Evolutionary conservation across 2,329 filamentous ascomycete genomes (phyloP), one percentile per base, ranked within the genome.

Genomic region (Thermoascus crustaceus): DNA sequence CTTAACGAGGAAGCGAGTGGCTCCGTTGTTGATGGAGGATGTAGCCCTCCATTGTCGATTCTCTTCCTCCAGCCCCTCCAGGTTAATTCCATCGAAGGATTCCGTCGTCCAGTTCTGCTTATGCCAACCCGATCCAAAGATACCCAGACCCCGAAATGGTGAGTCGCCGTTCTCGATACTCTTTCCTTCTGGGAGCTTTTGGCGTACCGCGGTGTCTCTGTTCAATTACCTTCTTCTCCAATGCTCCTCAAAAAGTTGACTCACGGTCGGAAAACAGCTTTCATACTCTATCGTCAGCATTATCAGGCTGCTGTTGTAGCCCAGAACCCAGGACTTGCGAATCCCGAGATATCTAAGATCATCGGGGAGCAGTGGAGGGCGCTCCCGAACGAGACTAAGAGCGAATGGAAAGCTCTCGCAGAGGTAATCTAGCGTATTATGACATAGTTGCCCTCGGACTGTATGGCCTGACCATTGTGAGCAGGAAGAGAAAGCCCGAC

Each of bases 331-430:
- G 84, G 86, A 29, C 76, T 95, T 45, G 80, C 88, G 30, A 96
- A 96, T 61, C 89, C 89, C 3, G 86, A 95, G 34, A 94, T 96
- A 50, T 95, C 89, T 46, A 95, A 95, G 64, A 93, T 96, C 50
- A 94, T 96, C 48, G 89, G 89, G 34, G 78, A 86, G 58, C 82
- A 88, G 74, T 98, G 91, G 91, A 79, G 82, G 52, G 74, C 78
- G 37, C 80, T 93, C 53, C 65, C 78, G 3, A 73, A 81, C 16
- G 76, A 83, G 35, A 72, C 80, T 38, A 94, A 94, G 63, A 76
- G 79, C 44, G 75, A 80, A 57, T 98, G 91, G 91, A 94, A 91
- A 60, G 73, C 74, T 41, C 74, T 94, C 38, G 91, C 91, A 41
- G 86, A 93, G 64, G 84, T 81, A 63, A 47, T 60, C 37, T 20